These are phyloP conservation scores for Pyropia haitanensis DNA, from an alignment of 23 red algal genomes.

Conservation along the genomic window DNA sequence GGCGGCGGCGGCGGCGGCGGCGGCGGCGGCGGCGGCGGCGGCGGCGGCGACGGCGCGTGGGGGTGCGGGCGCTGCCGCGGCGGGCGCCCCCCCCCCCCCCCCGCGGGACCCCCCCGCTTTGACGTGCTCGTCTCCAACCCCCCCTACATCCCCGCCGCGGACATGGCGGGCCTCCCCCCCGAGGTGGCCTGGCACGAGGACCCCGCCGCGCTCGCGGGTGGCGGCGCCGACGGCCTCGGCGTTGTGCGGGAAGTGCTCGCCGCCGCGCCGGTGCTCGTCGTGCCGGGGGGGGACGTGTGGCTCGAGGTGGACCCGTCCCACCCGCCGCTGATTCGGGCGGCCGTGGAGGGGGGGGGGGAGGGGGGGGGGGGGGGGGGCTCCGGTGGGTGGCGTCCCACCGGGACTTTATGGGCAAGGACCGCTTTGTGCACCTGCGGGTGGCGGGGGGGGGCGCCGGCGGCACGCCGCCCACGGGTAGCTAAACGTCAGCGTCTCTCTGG, in stretches of 20 bases:
- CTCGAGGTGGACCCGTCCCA: constrained; percentile 84
- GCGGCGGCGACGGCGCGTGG: not conserved
- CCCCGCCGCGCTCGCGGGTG: constrained; percentile 39
- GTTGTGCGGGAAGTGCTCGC: constrained; percentile 58
- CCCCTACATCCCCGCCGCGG: constrained; percentile 74
- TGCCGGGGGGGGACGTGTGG: constrained; percentile 57
- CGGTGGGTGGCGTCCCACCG: not conserved
- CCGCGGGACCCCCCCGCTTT: constrained; percentile 21
- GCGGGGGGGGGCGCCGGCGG: too few relatives aligned
- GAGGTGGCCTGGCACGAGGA: constrained; percentile 77
- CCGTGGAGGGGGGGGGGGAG: too few relatives aligned
- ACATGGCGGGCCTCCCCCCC: constrained; percentile 42
- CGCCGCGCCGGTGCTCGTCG: constrained; percentile 15
- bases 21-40: not conserved
- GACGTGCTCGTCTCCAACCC: constrained; percentile 79
- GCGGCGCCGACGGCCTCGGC: constrained; percentile 72
- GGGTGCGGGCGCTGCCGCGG: too few relatives aligned
- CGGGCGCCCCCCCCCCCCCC: too few relatives aligned
- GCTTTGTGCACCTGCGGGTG: constrained; percentile 13
- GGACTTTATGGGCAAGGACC: not conserved
- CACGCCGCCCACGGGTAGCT: too few relatives aligned
- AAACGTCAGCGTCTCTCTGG: too few relatives aligned
- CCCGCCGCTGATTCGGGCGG: constrained; percentile 13
- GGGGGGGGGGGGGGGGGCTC: too few relatives aligned
- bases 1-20: not conserved